Conservation (phyloP, 2,329 filamentous ascomycete genomes). For the Aureobasidium sp. region DNA sequence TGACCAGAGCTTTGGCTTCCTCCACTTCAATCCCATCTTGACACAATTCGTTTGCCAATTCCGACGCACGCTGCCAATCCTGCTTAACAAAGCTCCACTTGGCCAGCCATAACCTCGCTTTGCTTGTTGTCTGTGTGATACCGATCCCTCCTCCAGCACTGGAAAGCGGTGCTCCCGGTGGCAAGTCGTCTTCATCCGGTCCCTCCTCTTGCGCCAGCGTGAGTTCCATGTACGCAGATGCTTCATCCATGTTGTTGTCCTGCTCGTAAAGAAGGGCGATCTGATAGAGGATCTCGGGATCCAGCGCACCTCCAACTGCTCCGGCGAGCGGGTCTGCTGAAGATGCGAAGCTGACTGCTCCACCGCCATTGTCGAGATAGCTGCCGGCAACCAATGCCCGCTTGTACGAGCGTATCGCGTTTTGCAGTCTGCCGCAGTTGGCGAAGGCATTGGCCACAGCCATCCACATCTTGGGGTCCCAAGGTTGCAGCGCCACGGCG, state of each 20-base stretch:
- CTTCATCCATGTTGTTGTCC: slow-evolving; percentile 66
- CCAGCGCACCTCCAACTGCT: slow-evolving; percentile 54
- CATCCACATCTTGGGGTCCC: slow-evolving; percentile 98
- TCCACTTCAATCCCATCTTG: slow-evolving; percentile 95
- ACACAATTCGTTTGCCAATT: slow-evolving; percentile 81
- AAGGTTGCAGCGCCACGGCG: slow-evolving; percentile 83
- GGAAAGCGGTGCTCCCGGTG: slow-evolving; percentile 22
- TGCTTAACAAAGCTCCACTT: slow-evolving; percentile 65
- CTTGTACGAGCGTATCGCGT: slow-evolving; percentile 92
- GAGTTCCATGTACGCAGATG: slow-evolving; percentile 90
- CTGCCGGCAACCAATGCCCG: slow-evolving; percentile 81
- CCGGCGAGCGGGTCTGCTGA: slow-evolving; percentile 36
- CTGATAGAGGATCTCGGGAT: slow-evolving; percentile 82
- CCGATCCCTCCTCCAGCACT: slow-evolving; percentile 52
- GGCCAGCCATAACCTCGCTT: slow-evolving; percentile 89
- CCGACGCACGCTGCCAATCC: slow-evolving; percentile 67
- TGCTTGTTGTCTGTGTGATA: slow-evolving; percentile 84
- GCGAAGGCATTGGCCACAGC: slow-evolving; percentile 87
- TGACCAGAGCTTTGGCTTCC: slow-evolving; percentile 86
- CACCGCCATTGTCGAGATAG: slow-evolving; percentile 63
- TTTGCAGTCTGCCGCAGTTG: slow-evolving; percentile 76
- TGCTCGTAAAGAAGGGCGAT: slow-evolving; percentile 86
- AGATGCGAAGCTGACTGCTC: slow-evolving; percentile 40
- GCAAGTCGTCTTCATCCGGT: slow-evolving; percentile 29
- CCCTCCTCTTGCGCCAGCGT: slow-evolving; percentile 89